Evolutionary conservation across 164 flowering plant species (phyloP).

Genomic region (Umbilicus rupestris): DNA sequence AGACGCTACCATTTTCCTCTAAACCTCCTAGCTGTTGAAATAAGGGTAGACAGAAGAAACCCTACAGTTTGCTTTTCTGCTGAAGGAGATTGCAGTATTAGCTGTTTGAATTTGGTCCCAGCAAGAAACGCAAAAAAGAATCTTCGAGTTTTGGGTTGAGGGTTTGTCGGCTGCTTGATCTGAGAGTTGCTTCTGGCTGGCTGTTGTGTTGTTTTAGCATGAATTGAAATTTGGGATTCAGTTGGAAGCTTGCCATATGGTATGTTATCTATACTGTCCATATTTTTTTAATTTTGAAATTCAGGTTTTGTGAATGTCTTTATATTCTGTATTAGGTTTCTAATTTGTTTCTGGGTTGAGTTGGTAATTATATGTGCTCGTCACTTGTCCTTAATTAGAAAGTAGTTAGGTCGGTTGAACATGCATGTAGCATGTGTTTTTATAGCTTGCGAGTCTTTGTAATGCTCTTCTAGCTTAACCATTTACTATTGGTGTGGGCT

Average conservation of each 20-base stretch:
- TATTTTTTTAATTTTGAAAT: not conserved
- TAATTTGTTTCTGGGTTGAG: not conserved
- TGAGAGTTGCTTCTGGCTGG: not conserved
- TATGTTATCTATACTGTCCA: not conserved
- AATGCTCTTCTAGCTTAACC: slow-evolving; percentile 12
- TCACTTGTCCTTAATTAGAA: too few species aligned
- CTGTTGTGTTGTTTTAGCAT: not conserved
- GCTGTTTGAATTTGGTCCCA: slow-evolving; percentile 5
- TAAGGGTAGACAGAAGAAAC: not conserved
- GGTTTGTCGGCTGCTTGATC: not conserved
- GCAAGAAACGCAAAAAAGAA: too few species aligned
- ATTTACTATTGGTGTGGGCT: slow-evolving; percentile 37
- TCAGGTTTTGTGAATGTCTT: not conserved
- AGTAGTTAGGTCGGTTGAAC: too few species aligned
- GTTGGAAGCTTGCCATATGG: not conserved
- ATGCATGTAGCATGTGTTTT: too few species aligned
- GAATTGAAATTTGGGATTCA: not conserved
- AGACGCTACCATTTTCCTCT: not conserved
- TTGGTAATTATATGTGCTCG: too few species aligned
- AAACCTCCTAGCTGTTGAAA: too few species aligned
- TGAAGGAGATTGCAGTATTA: not conserved
- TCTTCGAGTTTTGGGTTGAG: too few species aligned
- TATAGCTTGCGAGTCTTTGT: too few species aligned
- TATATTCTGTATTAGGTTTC: too few species aligned
- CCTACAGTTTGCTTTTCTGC: not conserved